Evolutionary conservation across 495 filamentous ascomycete genomes (phyloP), one percentile per base, ranked within the genome.

Genomic region (Hypoxylon lienhwacheense): DNA sequence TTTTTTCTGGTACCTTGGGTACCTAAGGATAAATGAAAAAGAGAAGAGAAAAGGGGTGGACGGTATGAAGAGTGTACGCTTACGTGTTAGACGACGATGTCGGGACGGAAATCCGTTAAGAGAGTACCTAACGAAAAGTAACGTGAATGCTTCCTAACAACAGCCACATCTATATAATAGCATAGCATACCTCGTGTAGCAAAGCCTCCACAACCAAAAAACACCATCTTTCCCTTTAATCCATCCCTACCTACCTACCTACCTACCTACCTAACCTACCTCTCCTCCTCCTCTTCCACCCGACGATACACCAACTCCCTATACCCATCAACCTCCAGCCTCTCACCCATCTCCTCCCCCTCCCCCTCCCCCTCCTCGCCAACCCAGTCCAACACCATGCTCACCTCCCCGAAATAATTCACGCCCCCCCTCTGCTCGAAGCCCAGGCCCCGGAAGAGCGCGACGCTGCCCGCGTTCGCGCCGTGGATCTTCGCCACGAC

Each of bases 321-420:
- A 43, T 53, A 61, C 40, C 16, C 33, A 19, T 12, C 45, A 4
- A 7, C 33, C 21, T 11, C 17, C 25, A 33, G n/a, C n/a, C n/a
- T n/a, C n/a, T n/a, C 32, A 5, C 4, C 25, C 1, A 40, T 33
- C 31, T 3, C 12, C 32, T 37, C 25, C 34, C 19, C 16, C 6
- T 1, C 6, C 39, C 24, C 19, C 15, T 32, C 19, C 33, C 22
- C 22, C 25, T 45, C 32, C 34, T 21, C 44, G 2, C 50, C 61
- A 8, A 70, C 47, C 20, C 64, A 65, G 11, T 58, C 50, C 10
- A 72, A 54, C n/a, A 72, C 68, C 34, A 80, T 44, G 53, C 69
- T 66, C 12, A 79, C 51, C 67, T 81, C 77, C 0, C 73, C 74
- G 59, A 81, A 81, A 47, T 77, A 81, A 44, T 81, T 75, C 40